Conservation (phyloP, 441 rosid species). For the Macaranga tanarius region DNA sequence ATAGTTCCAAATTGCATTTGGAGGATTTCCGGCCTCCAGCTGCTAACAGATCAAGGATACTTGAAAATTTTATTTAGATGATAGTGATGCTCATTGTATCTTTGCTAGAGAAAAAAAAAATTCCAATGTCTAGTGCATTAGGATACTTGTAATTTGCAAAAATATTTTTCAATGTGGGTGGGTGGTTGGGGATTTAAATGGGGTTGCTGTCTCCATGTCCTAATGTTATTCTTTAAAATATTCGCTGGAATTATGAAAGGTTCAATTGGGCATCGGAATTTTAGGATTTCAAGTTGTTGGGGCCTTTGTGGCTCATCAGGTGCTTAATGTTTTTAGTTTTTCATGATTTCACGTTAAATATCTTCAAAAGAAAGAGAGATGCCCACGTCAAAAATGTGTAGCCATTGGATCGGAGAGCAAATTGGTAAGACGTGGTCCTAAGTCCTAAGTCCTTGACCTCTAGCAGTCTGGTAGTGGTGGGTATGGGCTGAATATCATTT, state of each 20-base stretch:
- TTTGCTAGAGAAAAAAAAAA: constrained; percentile 27
- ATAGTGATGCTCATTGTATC: constrained; percentile 43
- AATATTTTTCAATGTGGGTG: constrained; percentile 27
- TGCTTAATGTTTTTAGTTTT: too few species aligned
- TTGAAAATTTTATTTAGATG: constrained; percentile 73
- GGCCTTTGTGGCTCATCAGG: too few species aligned
- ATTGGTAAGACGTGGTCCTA: too few species aligned
- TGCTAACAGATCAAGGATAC: constrained; percentile 58
- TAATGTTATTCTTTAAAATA: constrained; percentile 29
- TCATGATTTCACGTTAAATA: too few species aligned
- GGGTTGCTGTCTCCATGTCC: constrained; percentile 21
- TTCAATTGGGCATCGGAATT: constrained; percentile 29
- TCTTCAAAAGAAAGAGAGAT: too few species aligned
- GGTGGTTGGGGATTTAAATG: constrained; percentile 14
- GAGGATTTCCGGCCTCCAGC: constrained; percentile 75
- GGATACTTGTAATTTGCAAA: constrained; percentile 26
- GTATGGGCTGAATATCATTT: too few species aligned
- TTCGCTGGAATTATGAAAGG: constrained; percentile 29
- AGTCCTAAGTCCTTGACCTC: too few species aligned
- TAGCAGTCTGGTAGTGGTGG: too few species aligned
- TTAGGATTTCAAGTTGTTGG: neutral
- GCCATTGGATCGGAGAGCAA: too few species aligned
- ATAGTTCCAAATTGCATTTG: constrained; percentile 58
- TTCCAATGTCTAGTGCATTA: constrained; percentile 28
- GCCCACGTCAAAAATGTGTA: too few species aligned